phyloP scores from a whole-genome alignment of 495 filamentous ascomycete species.

The Tuber microsphaerosporum region DNA sequence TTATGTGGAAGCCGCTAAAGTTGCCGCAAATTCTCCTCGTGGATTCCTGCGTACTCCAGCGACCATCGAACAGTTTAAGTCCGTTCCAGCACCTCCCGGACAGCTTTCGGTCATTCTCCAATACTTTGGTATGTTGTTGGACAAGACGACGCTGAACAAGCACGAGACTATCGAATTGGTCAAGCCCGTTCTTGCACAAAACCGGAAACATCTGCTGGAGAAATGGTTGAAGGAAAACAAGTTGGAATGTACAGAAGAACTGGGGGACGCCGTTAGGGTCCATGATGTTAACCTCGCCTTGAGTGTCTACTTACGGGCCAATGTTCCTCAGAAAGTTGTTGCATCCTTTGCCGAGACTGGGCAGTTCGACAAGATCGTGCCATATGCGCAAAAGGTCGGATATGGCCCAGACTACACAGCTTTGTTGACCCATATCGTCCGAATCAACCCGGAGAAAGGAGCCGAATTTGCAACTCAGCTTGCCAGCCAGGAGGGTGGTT shows the following conservation, averaged over 20 bases:
- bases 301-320: constrained; percentile 77
- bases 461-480: constrained; percentile 85
- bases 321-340: constrained; percentile 82
- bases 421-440: constrained; percentile 84
- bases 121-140: constrained; percentile 94
- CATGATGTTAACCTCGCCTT: constrained; percentile 84
- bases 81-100: constrained; percentile 60
- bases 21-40: constrained; percentile 90
- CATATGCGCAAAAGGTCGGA: constrained; percentile 72
- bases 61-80: constrained; percentile 92
- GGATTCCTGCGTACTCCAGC: constrained; percentile 89
- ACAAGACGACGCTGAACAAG: constrained; percentile 86
- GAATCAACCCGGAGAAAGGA: constrained; percentile 87
- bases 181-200: constrained; percentile 82
- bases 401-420: constrained; percentile 89
- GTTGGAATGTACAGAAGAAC: constrained; percentile 86
- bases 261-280: constrained; percentile 84
- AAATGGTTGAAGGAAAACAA: constrained; percentile 97
- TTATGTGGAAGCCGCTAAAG: constrained; percentile 82
- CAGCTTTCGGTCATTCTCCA: constrained; percentile 90
- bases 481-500: constrained; percentile 74
- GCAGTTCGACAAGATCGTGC: constrained; percentile 89
- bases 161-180: constrained; percentile 92
- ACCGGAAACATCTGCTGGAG: constrained; percentile 88
- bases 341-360: constrained; percentile 91